phyloP scores from a whole-genome alignment of 441 rosid genomes.

The Adansonia madagascariensis region DNA sequence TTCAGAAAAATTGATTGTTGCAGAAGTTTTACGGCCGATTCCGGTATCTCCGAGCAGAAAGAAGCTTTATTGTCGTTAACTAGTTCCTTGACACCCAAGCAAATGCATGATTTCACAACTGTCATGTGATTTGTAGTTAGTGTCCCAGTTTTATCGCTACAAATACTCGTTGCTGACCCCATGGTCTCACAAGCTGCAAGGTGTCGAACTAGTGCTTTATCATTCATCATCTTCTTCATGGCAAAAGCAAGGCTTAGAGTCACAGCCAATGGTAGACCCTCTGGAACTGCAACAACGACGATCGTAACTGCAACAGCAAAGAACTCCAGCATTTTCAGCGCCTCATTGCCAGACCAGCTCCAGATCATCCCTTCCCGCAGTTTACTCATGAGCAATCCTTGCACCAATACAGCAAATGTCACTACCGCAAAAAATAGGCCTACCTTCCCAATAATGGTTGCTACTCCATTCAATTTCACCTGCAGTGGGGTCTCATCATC shows the following conservation, averaged over 20 bases:
- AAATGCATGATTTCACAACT: slow-evolving; percentile 68
- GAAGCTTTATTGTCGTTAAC: slow-evolving; percentile 41
- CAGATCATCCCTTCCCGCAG: slow-evolving; percentile 44
- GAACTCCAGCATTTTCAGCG: slow-evolving; percentile 53
- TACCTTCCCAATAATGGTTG: slow-evolving; percentile 65
- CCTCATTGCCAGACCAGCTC: slow-evolving; percentile 68
- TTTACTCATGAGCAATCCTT: slow-evolving; percentile 54
- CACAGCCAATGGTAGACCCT: slow-evolving; percentile 71
- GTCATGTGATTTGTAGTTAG: slow-evolving; percentile 76
- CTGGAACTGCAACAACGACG: slow-evolving; percentile 79
- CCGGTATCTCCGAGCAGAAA: slow-evolving; percentile 60
- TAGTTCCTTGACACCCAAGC: slow-evolving; percentile 58
- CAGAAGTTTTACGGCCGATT: slow-evolving; percentile 53
- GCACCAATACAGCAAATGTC: slow-evolving; percentile 62
- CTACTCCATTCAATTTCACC: slow-evolving; percentile 77
- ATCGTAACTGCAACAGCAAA: slow-evolving; percentile 73
- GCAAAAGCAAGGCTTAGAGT: slow-evolving; percentile 74
- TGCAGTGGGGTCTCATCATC: slow-evolving; percentile 75
- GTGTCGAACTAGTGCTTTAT: slow-evolving; percentile 69
- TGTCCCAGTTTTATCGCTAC: slow-evolving; percentile 76
- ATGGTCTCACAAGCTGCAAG: slow-evolving; percentile 78
- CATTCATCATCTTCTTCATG: slow-evolving; percentile 83
- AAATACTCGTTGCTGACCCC: slow-evolving; percentile 75
- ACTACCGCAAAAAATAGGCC: slow-evolving; percentile 67
- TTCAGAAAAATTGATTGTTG: slow-evolving; percentile 75